Evolutionary conservation across 129 eudicot species (phyloP).

Genomic region (Helichrysum umbraculigerum): DNA sequence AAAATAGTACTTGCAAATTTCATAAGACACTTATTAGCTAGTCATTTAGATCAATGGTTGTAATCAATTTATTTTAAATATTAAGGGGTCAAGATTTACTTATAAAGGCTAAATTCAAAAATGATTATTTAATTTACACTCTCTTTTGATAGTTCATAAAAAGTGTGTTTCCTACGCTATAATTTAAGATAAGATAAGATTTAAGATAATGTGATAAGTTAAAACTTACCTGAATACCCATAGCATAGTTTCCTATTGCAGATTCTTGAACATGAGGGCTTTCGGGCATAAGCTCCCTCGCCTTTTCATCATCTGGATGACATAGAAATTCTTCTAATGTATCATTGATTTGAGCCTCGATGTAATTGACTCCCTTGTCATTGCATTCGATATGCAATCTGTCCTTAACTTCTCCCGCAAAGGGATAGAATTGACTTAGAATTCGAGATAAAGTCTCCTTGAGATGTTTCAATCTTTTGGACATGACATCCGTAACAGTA

Average conservation of each 20-base stretch:
- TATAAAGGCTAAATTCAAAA: no score
- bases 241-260: not conserved
- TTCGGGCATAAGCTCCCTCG: not conserved
- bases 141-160: no score
- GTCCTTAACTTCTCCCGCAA: constrained; percentile 30
- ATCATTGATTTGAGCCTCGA: constrained; percentile 5
- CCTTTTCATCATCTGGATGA: constrained; percentile 9
- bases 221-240: constrained; percentile 1
- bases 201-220: no score
- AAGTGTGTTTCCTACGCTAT: no score
- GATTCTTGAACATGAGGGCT: not conserved
- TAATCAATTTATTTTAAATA: no score
- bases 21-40: no score
- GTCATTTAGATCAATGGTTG: no score
- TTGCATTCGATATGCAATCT: constrained; percentile 15
- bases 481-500: not conserved
- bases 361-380: constrained; percentile 30
- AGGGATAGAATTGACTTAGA: constrained; percentile 6
- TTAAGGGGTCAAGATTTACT: no score
- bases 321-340: constrained; percentile 9
- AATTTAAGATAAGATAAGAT: no score
- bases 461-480: constrained; percentile 13
- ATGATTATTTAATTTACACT: no score
- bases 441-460: constrained; percentile 19
- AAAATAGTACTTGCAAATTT: no score